These are phyloP conservation scores for Fusarium sp. DNA, from an alignment of 2,329 filamentous ascomycete species.

Conservation along the genomic window DNA sequence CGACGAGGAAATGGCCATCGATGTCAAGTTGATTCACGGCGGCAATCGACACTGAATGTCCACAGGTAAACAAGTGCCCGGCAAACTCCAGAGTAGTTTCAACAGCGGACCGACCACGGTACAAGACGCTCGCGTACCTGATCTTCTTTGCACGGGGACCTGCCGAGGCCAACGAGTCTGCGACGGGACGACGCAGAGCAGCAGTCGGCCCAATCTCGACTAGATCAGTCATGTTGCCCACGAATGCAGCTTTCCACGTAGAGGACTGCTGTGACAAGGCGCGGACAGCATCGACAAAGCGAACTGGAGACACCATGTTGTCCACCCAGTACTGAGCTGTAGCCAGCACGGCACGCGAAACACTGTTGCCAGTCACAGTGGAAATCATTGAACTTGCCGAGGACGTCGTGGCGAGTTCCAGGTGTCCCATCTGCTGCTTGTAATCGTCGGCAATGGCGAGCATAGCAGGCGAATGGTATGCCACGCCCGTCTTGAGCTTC, in stretches of 20 bases:
- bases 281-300: constrained; percentile 51
- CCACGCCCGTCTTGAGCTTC: constrained; percentile 56
- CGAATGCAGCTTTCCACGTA: background rate
- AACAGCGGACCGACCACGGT: constrained; percentile 18
- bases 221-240: constrained; percentile 6
- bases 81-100: constrained; percentile 20
- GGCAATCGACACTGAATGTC: constrained; percentile 19
- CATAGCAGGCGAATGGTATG: constrained; percentile 65
- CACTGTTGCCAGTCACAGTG: constrained; percentile 7
- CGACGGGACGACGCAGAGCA: constrained; percentile 42
- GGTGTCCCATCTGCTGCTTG: background rate
- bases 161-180: constrained; percentile 32
- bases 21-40: background rate
- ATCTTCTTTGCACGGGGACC: constrained; percentile 1
- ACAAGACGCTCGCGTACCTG: constrained; percentile 29
- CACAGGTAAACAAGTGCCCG: constrained; percentile 31
- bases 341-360: constrained; percentile 46
- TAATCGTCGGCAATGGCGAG: constrained; percentile 6
- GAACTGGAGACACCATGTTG: constrained; percentile 55
- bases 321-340: constrained; percentile 60
- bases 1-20: constrained; percentile 44
- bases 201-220: constrained; percentile 46
- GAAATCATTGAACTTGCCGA: constrained; percentile 12
- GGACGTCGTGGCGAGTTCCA: background rate
- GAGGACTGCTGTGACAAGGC: constrained; percentile 7